Percentiles rank a stretch among this genome's conserved stretches.
Conservation (phyloP, 306 rosid genomes). For the Prunus mongolica region DNA sequence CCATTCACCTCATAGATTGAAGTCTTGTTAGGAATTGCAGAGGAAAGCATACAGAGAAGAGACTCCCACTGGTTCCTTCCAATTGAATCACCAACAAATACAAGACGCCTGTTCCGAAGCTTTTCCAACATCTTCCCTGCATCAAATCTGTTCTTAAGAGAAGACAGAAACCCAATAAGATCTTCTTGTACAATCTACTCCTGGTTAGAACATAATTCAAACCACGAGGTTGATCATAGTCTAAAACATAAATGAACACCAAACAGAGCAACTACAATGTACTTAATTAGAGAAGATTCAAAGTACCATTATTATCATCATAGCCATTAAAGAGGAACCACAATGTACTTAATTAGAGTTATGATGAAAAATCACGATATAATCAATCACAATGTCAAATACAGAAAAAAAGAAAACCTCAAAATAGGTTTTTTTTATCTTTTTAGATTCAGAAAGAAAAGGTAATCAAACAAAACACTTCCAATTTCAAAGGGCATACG, state of each 20-base stretch:
- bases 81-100: slow-evolving; percentile 87
- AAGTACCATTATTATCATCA: neutral
- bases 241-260: neutral
- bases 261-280: neutral
- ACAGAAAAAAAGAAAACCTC: neutral
- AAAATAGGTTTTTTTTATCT: neutral
- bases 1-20: slow-evolving; percentile 70
- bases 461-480: neutral
- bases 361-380: neutral
- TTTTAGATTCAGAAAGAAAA: neutral
- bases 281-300: neutral
- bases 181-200: neutral
- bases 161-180: slow-evolving; percentile 9
- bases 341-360: neutral
- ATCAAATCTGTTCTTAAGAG: slow-evolving; percentile 55
- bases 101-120: slow-evolving; percentile 59
- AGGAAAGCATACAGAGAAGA: slow-evolving; percentile 82
- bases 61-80: slow-evolving; percentile 98
- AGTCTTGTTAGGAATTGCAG: slow-evolving; percentile 49
- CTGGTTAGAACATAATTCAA: slow-evolving; percentile 7
- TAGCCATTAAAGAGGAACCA: neutral
- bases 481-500: neutral
- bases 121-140: slow-evolving; percentile 69
- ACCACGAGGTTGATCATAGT: slow-evolving; percentile 2
- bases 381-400: too few species aligned